Conservation (phyloP, 176 grass and related monocot genomes). For the Eremochloa ophiuroides region DNA sequence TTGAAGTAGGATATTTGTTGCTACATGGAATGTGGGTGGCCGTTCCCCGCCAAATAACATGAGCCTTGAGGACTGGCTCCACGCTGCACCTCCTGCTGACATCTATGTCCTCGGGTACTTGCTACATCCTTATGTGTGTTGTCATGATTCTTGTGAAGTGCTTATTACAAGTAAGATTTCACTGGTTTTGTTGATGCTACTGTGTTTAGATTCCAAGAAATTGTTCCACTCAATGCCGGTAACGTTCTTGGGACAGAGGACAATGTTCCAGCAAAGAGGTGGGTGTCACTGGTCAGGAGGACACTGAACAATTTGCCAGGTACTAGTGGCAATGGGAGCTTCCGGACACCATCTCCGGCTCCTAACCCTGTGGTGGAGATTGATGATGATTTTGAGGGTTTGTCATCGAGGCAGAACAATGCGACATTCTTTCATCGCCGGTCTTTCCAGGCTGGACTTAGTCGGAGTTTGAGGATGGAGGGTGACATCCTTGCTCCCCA, state of each 20-base stretch:
- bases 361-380: conserved; percentile 78
- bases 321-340: conserved; percentile 68
- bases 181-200: not conserved
- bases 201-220: conserved; percentile 82
- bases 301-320: conserved; percentile 84
- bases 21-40: conserved; percentile 98
- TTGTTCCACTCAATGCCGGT: conserved; percentile 88
- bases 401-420: conserved; percentile 53
- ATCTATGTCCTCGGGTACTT: conserved; percentile 91
- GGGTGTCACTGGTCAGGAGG: conserved; percentile 80
- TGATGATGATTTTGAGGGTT: conserved; percentile 82
- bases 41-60: conserved; percentile 71
- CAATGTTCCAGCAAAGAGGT: conserved; percentile 90
- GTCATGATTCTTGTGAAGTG: not conserved
- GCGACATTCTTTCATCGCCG: conserved; percentile 69
- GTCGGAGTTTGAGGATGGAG: conserved; percentile 83
- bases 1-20: conserved; percentile 85
- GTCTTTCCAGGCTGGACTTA: conserved; percentile 83
- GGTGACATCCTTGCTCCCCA: conserved; percentile 68
- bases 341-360: conserved; percentile 74
- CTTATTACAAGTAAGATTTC: not conserved
- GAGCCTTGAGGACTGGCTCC: conserved; percentile 98
- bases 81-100: conserved; percentile 86
- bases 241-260: conserved; percentile 99
- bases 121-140: not conserved